These are phyloP conservation scores for Xylariales sp. DNA, from an alignment of 2,329 filamentous ascomycete genomes.

Conservation along the genomic window DNA sequence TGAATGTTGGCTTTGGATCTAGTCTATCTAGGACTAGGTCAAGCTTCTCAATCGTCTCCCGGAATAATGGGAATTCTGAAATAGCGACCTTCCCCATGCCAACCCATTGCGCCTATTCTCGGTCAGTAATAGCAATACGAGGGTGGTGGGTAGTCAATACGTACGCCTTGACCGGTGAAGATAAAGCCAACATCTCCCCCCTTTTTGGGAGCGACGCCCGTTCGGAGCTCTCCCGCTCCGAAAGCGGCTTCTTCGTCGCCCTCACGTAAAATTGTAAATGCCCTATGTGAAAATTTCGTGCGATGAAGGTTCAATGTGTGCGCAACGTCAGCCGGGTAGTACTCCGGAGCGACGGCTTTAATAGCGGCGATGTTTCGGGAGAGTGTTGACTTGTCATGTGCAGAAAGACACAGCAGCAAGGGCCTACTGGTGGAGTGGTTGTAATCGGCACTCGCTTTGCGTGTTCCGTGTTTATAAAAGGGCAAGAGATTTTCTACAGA, in stretches of 20 bases:
- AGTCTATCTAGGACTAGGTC: slow-evolving; percentile 34
- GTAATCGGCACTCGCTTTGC: slow-evolving; percentile 30
- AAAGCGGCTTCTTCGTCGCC: slow-evolving; percentile 29
- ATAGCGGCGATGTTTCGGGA: slow-evolving; percentile 39
- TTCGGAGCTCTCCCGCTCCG: slow-evolving; percentile 9
- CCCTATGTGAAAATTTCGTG: slow-evolving; percentile 29
- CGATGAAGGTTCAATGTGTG: slow-evolving; percentile 40
- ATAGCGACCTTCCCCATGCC: slow-evolving; percentile 45
- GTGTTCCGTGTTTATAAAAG: slow-evolving; percentile 35
- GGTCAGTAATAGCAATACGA: neutral
- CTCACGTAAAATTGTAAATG: slow-evolving; percentile 30
- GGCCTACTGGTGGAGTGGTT: slow-evolving; percentile 31
- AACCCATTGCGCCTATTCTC: slow-evolving; percentile 44
- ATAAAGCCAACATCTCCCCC: slow-evolving; percentile 32
- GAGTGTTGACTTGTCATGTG: slow-evolving; percentile 41
- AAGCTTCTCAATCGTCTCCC: slow-evolving; percentile 31
- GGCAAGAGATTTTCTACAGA: slow-evolving; percentile 37
- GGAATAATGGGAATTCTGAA: slow-evolving; percentile 27
- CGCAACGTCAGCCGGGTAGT: slow-evolving; percentile 37
- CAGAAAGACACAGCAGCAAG: slow-evolving; percentile 40
- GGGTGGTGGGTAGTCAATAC: neutral
- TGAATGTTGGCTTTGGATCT: slow-evolving; percentile 33
- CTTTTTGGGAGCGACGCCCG: slow-evolving; percentile 17
- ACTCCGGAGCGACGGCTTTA: slow-evolving; percentile 33
- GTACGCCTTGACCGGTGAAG: slow-evolving; percentile 47